A percentile compares a stretch with the other conserved stretches of the same genome.
Conservation (phyloP, 495 filamentous ascomycete genomes). For the Daldinia childiae region DNA sequence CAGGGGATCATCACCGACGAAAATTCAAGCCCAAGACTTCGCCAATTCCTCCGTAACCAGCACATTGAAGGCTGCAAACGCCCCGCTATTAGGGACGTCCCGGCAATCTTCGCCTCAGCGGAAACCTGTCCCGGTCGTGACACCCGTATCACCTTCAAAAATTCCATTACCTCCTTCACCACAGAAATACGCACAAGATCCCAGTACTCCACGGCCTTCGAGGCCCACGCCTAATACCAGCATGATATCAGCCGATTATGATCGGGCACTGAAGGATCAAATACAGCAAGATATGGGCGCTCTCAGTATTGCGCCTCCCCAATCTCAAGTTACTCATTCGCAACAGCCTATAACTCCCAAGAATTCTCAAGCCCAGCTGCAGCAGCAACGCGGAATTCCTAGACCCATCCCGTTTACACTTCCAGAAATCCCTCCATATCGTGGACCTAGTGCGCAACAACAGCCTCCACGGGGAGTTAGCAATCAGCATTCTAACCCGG, state of each 20-base stretch:
- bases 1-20: slow-evolving; percentile 53
- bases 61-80: slow-evolving; percentile 52
- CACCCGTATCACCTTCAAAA: slow-evolving; percentile 66
- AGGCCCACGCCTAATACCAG: slow-evolving; percentile 50
- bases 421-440: slow-evolving; percentile 65
- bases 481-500: slow-evolving; percentile 41
- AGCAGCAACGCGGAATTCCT: slow-evolving; percentile 33
- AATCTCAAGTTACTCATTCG: slow-evolving; percentile 16
- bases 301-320: slow-evolving; percentile 47
- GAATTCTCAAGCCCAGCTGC: slow-evolving; percentile 34
- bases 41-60: slow-evolving; percentile 46
- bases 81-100: slow-evolving; percentile 44
- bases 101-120: slow-evolving; percentile 67
- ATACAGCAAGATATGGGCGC: slow-evolving; percentile 67
- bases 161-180: slow-evolving; percentile 70
- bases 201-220: slow-evolving; percentile 57
- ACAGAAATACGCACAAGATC: slow-evolving; percentile 48
- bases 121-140: slow-evolving; percentile 57
- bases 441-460: slow-evolving; percentile 49
- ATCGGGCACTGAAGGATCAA: slow-evolving; percentile 67
- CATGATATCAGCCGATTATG: slow-evolving; percentile 64
- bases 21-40: slow-evolving; percentile 47
- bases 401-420: slow-evolving; percentile 53
- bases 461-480: slow-evolving; percentile 48
- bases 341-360: slow-evolving; percentile 43